phyloP scores from a whole-genome alignment of 2,329 filamentous ascomycete genomes.

The Nakataea oryzae region DNA sequence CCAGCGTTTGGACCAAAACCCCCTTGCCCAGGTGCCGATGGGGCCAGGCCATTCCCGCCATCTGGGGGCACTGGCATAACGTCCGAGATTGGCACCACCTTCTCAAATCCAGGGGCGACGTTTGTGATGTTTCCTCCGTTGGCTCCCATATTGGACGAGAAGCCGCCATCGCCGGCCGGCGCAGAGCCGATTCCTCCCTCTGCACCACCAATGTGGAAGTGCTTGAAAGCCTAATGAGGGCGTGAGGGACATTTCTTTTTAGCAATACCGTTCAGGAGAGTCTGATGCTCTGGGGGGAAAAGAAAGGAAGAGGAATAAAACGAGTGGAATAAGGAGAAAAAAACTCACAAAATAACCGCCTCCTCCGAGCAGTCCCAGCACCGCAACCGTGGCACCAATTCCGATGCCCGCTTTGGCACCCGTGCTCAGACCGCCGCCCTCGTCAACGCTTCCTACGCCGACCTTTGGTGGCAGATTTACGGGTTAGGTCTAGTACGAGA shows the following conservation, averaged over 20 bases:
- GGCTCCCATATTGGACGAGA: not conserved
- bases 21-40: not conserved
- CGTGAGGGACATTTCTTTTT: too few species aligned
- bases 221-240: conserved; percentile 6
- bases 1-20: not conserved
- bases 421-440: conserved; percentile 6
- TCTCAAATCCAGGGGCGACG: not conserved
- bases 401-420: conserved; percentile 12
- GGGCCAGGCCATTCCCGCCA: not conserved
- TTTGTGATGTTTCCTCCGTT: not conserved
- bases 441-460: not conserved
- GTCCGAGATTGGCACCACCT: not conserved
- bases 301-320: too few species aligned
- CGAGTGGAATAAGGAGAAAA: too few species aligned
- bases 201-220: conserved; percentile 5
- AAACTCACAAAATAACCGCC: conserved; percentile 6
- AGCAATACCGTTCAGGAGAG: too few species aligned
- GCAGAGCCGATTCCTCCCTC: not conserved
- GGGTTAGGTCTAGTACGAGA: not conserved
- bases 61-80: not conserved
- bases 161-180: not conserved
- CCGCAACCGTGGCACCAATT: conserved; percentile 2
- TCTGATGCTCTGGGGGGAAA: too few species aligned
- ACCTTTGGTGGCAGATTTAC: not conserved
- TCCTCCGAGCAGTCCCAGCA: conserved; percentile 4